Evolutionary conservation across 2,329 filamentous ascomycete genomes (phyloP).

Genomic region (Delphinella strobiligena): DNA sequence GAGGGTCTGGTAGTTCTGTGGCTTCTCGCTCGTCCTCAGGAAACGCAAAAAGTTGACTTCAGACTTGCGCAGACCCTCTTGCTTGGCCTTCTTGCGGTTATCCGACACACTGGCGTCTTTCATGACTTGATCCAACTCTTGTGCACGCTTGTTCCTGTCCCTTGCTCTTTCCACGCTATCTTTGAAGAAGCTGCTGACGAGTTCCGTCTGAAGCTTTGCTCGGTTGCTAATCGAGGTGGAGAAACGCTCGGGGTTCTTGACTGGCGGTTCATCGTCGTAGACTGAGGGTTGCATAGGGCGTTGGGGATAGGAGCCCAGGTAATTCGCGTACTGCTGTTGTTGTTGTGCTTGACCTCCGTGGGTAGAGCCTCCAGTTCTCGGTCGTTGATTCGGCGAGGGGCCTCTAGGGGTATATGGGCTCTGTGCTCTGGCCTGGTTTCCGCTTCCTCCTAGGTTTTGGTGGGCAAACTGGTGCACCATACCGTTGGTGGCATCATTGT

Average conservation of each 20-base stretch:
- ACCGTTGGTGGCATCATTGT: conserved; percentile 76
- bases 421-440: conserved; percentile 48
- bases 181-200: conserved; percentile 79
- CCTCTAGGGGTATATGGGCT: conserved; percentile 58
- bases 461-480: conserved; percentile 94
- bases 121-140: conserved; percentile 80
- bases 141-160: conserved; percentile 56
- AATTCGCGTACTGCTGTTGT: conserved; percentile 46
- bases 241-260: conserved; percentile 71
- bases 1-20: conserved; percentile 87
- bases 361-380: conserved; percentile 54
- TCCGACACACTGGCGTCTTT: conserved; percentile 64
- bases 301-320: conserved; percentile 52
- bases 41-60: conserved; percentile 91
- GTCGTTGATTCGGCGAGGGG: conserved; percentile 60
- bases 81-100: conserved; percentile 70
- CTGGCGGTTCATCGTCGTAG: conserved; percentile 58
- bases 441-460: conserved; percentile 66
- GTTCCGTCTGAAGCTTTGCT: conserved; percentile 51
- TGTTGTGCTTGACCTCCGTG: conserved; percentile 36
- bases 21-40: conserved; percentile 82
- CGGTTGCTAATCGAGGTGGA: conserved; percentile 74
- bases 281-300: conserved; percentile 29
- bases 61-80: conserved; percentile 71
- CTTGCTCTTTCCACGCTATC: conserved; percentile 94